phyloP scores from a whole-genome alignment of 1,284 basidiomycete species.

The Apiotrichum montevideense region DNA sequence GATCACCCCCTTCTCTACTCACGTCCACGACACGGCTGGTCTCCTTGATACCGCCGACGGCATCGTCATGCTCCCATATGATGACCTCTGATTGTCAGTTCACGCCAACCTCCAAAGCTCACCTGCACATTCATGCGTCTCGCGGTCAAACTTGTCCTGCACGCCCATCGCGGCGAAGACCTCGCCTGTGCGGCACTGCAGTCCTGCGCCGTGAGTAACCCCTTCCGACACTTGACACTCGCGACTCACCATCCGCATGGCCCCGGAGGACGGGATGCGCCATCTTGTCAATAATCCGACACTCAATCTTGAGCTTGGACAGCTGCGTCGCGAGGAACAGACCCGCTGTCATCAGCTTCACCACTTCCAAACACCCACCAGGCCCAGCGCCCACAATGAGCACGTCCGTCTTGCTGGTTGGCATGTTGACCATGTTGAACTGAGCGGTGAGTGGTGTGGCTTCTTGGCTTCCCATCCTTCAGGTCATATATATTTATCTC shows the following conservation, averaged over 20 bases:
- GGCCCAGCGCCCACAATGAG: slow-evolving; percentile 17
- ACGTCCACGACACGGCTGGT: slow-evolving; percentile 27
- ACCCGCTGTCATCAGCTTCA: slow-evolving; percentile 7
- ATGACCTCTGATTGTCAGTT: slow-evolving; percentile 20
- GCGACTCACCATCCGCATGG: slow-evolving; percentile 23
- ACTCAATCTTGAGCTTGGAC: slow-evolving; percentile 18
- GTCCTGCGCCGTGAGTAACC: background rate
- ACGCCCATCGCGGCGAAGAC: slow-evolving; percentile 32
- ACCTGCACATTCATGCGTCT: slow-evolving; percentile 24
- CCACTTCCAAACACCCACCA: background rate
- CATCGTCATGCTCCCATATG: slow-evolving; percentile 25
- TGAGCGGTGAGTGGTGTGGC: too few species aligned
- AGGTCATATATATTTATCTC: too few species aligned
- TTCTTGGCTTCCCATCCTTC: too few species aligned
- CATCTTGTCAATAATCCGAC: slow-evolving; percentile 31
- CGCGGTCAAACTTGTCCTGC: slow-evolving; percentile 23
- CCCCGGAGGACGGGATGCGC: slow-evolving; percentile 22
- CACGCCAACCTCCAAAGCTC: background rate
- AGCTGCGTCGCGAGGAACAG: slow-evolving; percentile 19
- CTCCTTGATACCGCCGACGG: slow-evolving; percentile 20
- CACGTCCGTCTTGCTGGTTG: slow-evolving; percentile 4
- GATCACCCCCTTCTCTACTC: background rate
- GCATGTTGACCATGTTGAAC: background rate
- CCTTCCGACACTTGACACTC: too few species aligned
- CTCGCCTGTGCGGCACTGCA: slow-evolving; percentile 34